Evolutionary conservation across 2,329 filamentous ascomycete species (phyloP), one percentile per base, ranked within the genome.

Genomic region (Lachnellula suecica): DNA sequence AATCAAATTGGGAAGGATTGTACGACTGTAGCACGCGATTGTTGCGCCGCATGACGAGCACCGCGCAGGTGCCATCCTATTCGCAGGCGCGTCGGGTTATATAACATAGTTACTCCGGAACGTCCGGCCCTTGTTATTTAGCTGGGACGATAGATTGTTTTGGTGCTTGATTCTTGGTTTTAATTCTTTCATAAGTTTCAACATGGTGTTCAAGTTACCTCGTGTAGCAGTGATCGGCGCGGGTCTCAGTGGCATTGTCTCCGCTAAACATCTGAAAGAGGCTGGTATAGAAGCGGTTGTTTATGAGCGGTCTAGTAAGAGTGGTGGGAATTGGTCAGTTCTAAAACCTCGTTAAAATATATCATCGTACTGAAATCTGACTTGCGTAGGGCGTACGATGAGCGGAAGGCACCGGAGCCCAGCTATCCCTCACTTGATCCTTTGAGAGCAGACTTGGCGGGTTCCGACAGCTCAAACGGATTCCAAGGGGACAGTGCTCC

Each of bases 321-420:
- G 74, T n/a, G 81, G 81, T 2, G 81, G 81, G 13, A 73, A 81
- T 24, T 84, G 81, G 81, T 62, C 20, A 27, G 50, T 48, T n/a
- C 41, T 27, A 17, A 4, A 8, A n/a, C 1, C 7, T 17, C 10
- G 13, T 5, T 13, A 4, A 19, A 23, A 23, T 40, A 40, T 13
- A 2, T 22, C 43, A 9, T 27, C 13, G 3, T 35, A 27, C 7
- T n/a, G n/a, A n/a, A 19, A 47, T 4, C 15, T 3, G 6, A 13
- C 41, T 25, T 51, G 24, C 25, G 2, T 20, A 62, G 61, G 62
- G 42, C 50, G 9, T 71, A 59, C 15, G 60, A 62, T 54, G 57
- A 60, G 29, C 48, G 61, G 10, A 51, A 48, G 19, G 56, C 63
- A 5, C 42, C 54, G 4, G 61, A 65, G 41, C 57, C 60, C 8